A percentile compares a stretch with the other conserved stretches of the same genome.
Evolutionary conservation across 768 basidiomycete species (phyloP).

Genomic region (Nevesoporus exiguus): DNA sequence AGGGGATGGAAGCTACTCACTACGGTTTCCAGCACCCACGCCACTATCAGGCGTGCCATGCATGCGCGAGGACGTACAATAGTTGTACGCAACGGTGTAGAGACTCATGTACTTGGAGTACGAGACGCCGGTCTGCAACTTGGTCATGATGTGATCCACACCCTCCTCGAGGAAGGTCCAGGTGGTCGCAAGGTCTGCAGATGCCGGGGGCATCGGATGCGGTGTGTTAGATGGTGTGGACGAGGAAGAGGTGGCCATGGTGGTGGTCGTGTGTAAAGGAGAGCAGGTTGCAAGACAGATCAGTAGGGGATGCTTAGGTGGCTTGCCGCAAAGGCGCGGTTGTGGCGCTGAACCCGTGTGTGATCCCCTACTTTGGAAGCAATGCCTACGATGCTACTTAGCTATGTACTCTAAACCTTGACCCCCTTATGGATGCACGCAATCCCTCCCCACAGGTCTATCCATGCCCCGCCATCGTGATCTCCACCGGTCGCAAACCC

Average conservation of each 20-base stretch:
- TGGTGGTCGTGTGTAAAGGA: slow-evolving; percentile 30
- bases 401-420: slow-evolving; percentile 41
- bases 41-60: slow-evolving; percentile 42
- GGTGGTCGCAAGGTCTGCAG: slow-evolving; percentile 74
- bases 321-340: slow-evolving; percentile 25
- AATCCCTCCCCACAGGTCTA: slow-evolving; percentile 83
- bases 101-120: slow-evolving; percentile 85
- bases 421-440: slow-evolving; percentile 83
- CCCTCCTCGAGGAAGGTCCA: slow-evolving; percentile 85
- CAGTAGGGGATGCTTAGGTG: slow-evolving; percentile 3
- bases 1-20: slow-evolving; percentile 41
- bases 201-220: slow-evolving; percentile 60
- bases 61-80: slow-evolving; percentile 89
- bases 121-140: slow-evolving; percentile 82
- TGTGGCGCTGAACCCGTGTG: slow-evolving; percentile 27
- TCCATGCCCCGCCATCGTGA: slow-evolving; percentile 81
- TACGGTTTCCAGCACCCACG: slow-evolving; percentile 43
- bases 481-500: slow-evolving; percentile 75
- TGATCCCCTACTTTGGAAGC: not conserved
- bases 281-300: slow-evolving; percentile 9
- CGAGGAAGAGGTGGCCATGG: slow-evolving; percentile 33
- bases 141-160: slow-evolving; percentile 91
- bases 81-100: slow-evolving; percentile 97
- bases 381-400: too few species aligned
- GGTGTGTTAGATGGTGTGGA: slow-evolving; percentile 29